Conservation (phyloP, 371 early-diverging fungal species). For the Parasitella parasitica region DNA sequence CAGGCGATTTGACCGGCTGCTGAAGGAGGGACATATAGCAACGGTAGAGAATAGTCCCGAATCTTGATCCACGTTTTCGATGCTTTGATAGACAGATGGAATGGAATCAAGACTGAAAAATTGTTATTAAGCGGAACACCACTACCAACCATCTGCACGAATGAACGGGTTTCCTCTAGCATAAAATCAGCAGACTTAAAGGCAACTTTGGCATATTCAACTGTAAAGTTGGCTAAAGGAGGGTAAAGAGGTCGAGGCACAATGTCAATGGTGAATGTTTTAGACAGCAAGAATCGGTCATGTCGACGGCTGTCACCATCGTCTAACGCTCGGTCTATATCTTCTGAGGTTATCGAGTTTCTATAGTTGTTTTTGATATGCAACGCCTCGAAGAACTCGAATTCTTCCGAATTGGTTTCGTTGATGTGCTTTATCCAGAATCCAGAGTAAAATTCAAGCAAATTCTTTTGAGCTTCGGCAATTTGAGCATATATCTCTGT, state of each 20-base stretch:
- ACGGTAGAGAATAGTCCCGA: constrained; percentile 57
- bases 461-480: neutral
- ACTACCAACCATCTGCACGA: constrained; percentile 54
- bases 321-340: constrained; percentile 3
- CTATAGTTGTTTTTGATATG: neutral
- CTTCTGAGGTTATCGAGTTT: neutral
- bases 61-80: constrained; percentile 39
- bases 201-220: constrained; percentile 20
- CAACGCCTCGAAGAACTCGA: neutral
- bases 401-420: constrained; percentile 18
- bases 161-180: constrained; percentile 38
- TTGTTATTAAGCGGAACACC: constrained; percentile 44
- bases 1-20: constrained; percentile 10
- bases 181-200: constrained; percentile 39
- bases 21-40: constrained; percentile 47
- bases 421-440: constrained; percentile 44
- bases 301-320: neutral
- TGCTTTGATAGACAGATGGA: constrained; percentile 37
- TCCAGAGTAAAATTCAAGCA: constrained; percentile 21
- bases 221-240: constrained; percentile 37
- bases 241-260: constrained; percentile 17
- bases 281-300: neutral
- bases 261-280: constrained; percentile 9
- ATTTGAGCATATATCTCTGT: constrained; percentile 1
- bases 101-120: constrained; percentile 55